Evolutionary conservation across 2,329 filamentous ascomycete species (phyloP), one percentile per base, ranked within the genome.

Genomic region (Colletotrichum liriopes): DNA sequence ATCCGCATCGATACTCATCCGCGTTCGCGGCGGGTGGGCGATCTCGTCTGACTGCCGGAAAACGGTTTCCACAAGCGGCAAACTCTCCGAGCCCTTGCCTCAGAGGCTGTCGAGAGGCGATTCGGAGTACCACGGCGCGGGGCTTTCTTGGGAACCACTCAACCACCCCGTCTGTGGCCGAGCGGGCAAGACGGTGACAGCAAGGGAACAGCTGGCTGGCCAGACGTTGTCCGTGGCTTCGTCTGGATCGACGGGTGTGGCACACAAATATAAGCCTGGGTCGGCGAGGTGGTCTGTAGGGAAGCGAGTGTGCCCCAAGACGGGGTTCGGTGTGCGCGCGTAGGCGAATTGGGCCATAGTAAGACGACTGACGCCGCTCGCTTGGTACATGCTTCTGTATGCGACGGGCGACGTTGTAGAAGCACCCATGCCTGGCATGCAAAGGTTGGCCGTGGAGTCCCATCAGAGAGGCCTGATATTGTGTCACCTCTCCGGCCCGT

Each of bases 11-110:
- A 39, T 49, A 23, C 59, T 64, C 37, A 26, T 47, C 32, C 37
- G 29, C 32, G 52, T 54, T 54, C 52, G 52, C 45, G 37, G 58
- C 45, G 37, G 65, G 49, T 71, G 69, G 65, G 35, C 65, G 45
- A 68, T 69, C 65, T 68, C 58, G 51, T 59, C 43, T 64, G 69
- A 64, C 59, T 64, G 52, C 65, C 65, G 69, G 69, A 16, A 12
- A 69, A 64, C n/a, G 39, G 39, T 64, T 69, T 64, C 69, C 55
- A 5, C 37, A 64, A 72, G 23, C 65, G 65, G 65, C 8, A 72
- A 55, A 49, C 39, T 59, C 52, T 29, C 65, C 69, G 69, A 26
- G 39, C 35, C 54, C 18, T 69, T 39, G 59, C 45, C 51, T 59
- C 32, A 39, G 43, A 51, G 62, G 11, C 8, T 32, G 45, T 18